Evolutionary conservation across 371 early-diverging fungal species (phyloP).

Genomic region (Syncephalastrum racemosum): DNA sequence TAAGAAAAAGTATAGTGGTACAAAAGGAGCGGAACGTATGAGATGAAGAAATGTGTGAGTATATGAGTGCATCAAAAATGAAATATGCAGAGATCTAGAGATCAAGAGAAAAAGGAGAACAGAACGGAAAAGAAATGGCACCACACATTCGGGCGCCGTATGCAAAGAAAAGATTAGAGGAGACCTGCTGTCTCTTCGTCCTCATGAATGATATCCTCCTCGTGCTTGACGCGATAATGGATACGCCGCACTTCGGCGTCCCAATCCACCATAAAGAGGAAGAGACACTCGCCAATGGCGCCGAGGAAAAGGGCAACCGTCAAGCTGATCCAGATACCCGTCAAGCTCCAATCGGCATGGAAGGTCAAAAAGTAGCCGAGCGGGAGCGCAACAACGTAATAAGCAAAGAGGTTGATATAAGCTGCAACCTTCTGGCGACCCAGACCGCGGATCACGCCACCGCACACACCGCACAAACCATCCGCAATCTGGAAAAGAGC

Average conservation of each 20-base stretch:
- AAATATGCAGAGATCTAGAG: no score
- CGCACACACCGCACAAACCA: conserved; percentile 64
- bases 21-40: no score
- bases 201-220: conserved; percentile 20
- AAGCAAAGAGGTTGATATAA: conserved; percentile 64
- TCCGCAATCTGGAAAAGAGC: conserved; percentile 84
- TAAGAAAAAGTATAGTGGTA: no score
- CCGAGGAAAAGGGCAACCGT: conserved; percentile 56
- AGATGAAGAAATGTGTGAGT: no score
- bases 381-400: conserved; percentile 72
- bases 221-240: conserved; percentile 30
- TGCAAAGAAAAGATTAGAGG: no score
- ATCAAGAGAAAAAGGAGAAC: no score
- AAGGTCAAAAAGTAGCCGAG: conserved; percentile 66
- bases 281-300: conserved; percentile 41
- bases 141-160: no score
- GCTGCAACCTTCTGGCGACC: conserved; percentile 75
- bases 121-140: no score
- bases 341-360: conserved; percentile 50
- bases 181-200: neutral
- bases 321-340: conserved; percentile 71
- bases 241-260: conserved; percentile 40
- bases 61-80: no score
- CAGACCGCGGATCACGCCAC: conserved; percentile 73
- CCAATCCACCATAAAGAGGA: conserved; percentile 50